Evolutionary conservation across 805 yeast genomes (phyloP).

Genomic region (Candida coquimbonensis): DNA sequence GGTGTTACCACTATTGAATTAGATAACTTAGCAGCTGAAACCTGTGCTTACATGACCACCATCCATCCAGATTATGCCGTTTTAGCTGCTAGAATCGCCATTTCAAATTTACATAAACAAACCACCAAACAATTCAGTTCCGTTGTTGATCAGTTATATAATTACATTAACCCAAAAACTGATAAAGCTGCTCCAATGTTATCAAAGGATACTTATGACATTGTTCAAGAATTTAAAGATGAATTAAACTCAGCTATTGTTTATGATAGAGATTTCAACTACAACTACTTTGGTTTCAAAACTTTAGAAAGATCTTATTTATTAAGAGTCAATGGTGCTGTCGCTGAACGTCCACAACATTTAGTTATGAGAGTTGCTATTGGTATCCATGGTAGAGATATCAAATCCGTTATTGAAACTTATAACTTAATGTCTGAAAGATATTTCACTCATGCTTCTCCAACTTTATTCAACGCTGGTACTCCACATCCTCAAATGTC

Average conservation of each 20-base stretch:
- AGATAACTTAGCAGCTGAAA: slow-evolving; percentile 85
- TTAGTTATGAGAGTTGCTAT: slow-evolving; percentile 85
- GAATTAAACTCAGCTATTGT: slow-evolving; percentile 69
- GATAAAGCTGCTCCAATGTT: slow-evolving; percentile 53
- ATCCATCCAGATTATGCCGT: slow-evolving; percentile 96
- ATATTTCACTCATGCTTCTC: slow-evolving; percentile 91
- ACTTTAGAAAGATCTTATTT: slow-evolving; percentile 88
- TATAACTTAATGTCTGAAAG: slow-evolving; percentile 82
- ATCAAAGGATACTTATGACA: slow-evolving; percentile 54
- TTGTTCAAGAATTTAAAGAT: slow-evolving; percentile 57
- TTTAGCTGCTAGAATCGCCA: slow-evolving; percentile 92
- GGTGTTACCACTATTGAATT: slow-evolving; percentile 93
- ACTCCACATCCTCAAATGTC: slow-evolving; percentile 81
- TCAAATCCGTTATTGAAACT: slow-evolving; percentile 67
- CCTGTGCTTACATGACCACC: slow-evolving; percentile 96
- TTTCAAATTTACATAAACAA: slow-evolving; percentile 90
- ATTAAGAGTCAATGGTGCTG: slow-evolving; percentile 51
- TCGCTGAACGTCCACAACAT: slow-evolving; percentile 91
- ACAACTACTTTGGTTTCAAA: slow-evolving; percentile 84
- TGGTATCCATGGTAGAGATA: slow-evolving; percentile 75
- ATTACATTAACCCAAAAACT: slow-evolving; percentile 77
- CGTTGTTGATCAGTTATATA: slow-evolving; percentile 66
- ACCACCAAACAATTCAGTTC: slow-evolving; percentile 81
- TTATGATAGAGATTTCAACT: slow-evolving; percentile 68
- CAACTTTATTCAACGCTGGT: slow-evolving; percentile 91